Evolutionary conservation across 371 early-diverging fungal species (phyloP).

Genomic region (Phascolomyces articulosus): DNA sequence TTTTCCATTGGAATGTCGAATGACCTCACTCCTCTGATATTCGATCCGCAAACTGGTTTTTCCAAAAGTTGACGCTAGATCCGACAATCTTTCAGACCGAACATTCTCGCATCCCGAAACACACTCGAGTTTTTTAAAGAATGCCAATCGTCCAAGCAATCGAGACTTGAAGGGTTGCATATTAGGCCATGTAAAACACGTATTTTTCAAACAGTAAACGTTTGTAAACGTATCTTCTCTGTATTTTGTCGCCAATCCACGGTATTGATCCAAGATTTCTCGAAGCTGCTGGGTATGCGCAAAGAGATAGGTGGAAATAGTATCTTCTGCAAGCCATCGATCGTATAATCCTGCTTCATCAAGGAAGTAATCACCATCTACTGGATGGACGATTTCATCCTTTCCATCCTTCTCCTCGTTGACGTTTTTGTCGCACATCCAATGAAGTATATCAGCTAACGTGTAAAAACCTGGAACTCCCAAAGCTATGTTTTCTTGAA

Average conservation of each 20-base stretch:
- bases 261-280: not conserved
- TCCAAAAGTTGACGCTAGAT: slow-evolving; percentile 11
- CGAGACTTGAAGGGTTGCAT: slow-evolving; percentile 19
- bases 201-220: slow-evolving; percentile 24
- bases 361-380: not conserved
- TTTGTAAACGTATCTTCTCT: slow-evolving; percentile 8
- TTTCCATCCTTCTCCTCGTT: not conserved
- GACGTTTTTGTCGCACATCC: slow-evolving; percentile 20
- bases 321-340: not conserved
- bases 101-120: slow-evolving; percentile 27
- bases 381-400: not conserved
- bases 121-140: slow-evolving; percentile 42
- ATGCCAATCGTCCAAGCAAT: slow-evolving; percentile 31
- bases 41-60: not conserved
- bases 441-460: slow-evolving; percentile 23
- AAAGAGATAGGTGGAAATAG: not conserved
- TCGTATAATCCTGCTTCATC: not conserved
- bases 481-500: slow-evolving; percentile 40
- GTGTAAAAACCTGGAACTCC: slow-evolving; percentile 38
- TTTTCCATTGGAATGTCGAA: not conserved
- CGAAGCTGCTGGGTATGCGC: slow-evolving; percentile 16
- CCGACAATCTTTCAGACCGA: slow-evolving; percentile 27
- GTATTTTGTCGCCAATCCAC: slow-evolving; percentile 11
- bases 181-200: slow-evolving; percentile 28
- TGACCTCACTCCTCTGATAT: not conserved